Conservation (phyloP, 176 grass and related monocot species). For the Cenchrus purpureus region DNA sequence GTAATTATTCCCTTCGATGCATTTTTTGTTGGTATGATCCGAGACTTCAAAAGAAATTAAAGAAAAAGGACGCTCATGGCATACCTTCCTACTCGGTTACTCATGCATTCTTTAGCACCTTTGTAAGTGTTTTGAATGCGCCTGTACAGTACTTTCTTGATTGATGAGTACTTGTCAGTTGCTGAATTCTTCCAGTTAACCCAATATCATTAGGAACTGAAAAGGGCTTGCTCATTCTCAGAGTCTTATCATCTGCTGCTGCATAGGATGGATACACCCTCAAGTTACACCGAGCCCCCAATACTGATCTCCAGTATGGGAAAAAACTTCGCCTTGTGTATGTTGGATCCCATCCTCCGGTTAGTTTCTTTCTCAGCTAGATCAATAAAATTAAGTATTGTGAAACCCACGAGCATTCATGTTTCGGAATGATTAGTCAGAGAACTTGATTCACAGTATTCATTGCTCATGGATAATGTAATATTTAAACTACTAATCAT, state of each 20-base stretch:
- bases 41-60: background rate
- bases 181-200: background rate
- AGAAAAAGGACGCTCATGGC: background rate
- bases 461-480: background rate
- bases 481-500: background rate
- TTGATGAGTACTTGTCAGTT: background rate
- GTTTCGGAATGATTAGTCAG: background rate
- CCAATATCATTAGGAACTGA: background rate
- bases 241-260: background rate
- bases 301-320: background rate
- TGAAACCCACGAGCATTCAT: background rate
- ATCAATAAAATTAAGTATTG: background rate
- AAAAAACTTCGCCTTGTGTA: background rate
- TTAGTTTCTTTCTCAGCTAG: background rate
- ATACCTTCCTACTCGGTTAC: background rate
- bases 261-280: background rate
- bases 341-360: background rate
- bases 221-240: background rate
- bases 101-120: constrained; percentile 4
- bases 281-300: background rate
- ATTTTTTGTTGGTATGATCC: background rate
- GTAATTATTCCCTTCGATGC: background rate
- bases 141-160: background rate
- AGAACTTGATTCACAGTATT: background rate
- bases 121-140: background rate